phyloP scores from a whole-genome alignment of 352 stramenopile species.

The Blastocystis sp. region DNA sequence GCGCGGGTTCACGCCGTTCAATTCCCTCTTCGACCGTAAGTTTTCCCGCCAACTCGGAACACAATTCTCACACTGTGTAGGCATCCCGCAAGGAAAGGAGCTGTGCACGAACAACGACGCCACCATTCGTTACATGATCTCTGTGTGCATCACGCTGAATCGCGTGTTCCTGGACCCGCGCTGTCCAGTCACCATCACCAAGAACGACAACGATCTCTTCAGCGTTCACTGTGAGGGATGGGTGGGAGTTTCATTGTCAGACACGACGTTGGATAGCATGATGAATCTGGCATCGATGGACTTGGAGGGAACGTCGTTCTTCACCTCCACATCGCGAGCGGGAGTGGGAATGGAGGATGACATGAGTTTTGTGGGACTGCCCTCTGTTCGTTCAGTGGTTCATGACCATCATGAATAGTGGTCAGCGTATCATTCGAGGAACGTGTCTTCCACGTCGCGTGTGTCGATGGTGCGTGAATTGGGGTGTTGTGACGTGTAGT shows the following conservation, averaged over 20 bases:
- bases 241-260: background rate
- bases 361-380: background rate
- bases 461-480: background rate
- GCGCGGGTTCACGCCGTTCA: slow-evolving; percentile 45
- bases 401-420: background rate
- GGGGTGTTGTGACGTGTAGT: background rate
- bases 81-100: background rate
- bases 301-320: background rate
- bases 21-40: slow-evolving; percentile 35
- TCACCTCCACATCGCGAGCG: background rate
- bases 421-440: background rate
- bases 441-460: background rate
- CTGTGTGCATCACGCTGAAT: slow-evolving; percentile 12
- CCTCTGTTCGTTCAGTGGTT: background rate
- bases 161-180: background rate
- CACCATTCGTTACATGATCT: slow-evolving; percentile 18
- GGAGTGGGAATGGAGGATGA: background rate
- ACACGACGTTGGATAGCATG: background rate
- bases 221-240: background rate
- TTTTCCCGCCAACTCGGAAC: background rate
- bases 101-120: background rate
- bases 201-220: background rate
- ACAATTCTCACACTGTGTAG: background rate
- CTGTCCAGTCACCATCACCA: slow-evolving; percentile 11
- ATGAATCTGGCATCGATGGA: background rate